Evolutionary conservation across 495 filamentous ascomycete genomes (phyloP).

Genomic region (Penicillium psychrofluorescens): DNA sequence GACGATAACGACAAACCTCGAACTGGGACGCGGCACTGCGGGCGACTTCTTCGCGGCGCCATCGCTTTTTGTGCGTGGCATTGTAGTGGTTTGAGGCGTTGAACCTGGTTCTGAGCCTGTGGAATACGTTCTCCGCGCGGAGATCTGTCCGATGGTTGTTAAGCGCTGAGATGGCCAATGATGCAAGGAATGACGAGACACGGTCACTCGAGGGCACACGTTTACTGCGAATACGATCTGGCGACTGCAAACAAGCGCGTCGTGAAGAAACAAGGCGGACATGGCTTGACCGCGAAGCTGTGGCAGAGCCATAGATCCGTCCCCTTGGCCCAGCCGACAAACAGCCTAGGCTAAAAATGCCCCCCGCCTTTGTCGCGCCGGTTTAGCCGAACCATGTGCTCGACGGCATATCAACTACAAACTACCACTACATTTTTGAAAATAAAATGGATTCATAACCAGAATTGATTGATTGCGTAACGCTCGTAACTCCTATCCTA

Average conservation of each 20-base stretch:
- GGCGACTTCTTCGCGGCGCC: constrained; percentile 15
- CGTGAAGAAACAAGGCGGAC: constrained; percentile 3
- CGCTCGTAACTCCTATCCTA: constrained; percentile 26
- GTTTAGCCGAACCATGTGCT: constrained; percentile 17
- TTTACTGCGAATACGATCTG: not conserved
- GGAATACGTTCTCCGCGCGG: constrained; percentile 1
- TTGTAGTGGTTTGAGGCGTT: constrained; percentile 5
- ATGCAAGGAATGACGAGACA: no score
- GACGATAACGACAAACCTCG: constrained; percentile 7
- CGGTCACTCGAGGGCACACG: no score
- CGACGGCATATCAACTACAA: not conserved
- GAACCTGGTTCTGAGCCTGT: not conserved
- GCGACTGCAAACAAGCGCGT: not conserved
- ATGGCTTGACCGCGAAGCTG: constrained; percentile 2
- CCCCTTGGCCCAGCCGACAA: no score
- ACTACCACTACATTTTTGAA: not conserved
- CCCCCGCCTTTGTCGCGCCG: constrained; percentile 8
- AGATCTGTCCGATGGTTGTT: no score
- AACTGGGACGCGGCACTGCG: constrained; percentile 30
- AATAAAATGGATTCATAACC: not conserved
- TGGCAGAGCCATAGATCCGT: constrained; percentile 7
- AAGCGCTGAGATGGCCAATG: no score
- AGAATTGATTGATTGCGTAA: constrained; percentile 15
- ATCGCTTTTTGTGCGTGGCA: constrained; percentile 11
- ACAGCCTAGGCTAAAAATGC: constrained; percentile 17